Conservation (phyloP, 1,284 basidiomycete species). For the Ceratobasidium sp. region DNA sequence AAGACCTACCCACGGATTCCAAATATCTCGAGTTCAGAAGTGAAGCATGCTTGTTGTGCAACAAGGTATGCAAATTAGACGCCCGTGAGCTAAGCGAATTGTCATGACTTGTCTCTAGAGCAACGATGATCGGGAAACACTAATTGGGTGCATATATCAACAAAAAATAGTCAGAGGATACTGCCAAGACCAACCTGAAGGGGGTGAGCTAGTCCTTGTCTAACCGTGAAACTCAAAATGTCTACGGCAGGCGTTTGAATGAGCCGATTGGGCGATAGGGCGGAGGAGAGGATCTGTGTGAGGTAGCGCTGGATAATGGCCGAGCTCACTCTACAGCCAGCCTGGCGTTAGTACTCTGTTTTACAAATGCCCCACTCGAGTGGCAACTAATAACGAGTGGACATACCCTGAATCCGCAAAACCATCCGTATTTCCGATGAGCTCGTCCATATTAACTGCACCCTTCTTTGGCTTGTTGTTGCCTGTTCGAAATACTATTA, state of each 20-base stretch:
- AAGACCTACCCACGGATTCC: slow-evolving; percentile 81
- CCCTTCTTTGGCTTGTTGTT: slow-evolving; percentile 56
- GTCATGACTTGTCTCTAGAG: slow-evolving; percentile 86
- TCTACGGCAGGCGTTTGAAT: slow-evolving; percentile 90
- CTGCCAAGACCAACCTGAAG: slow-evolving; percentile 67
- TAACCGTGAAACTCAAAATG: slow-evolving; percentile 90
- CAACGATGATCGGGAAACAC: slow-evolving; percentile 92
- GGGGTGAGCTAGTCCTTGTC: slow-evolving; percentile 95
- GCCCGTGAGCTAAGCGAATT: slow-evolving; percentile 75
- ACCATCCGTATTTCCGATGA: slow-evolving; percentile 93
- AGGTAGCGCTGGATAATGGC: slow-evolving; percentile 94
- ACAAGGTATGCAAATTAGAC: slow-evolving; percentile 78
- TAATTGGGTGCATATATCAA: slow-evolving; percentile 54
- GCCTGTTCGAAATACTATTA: background rate
- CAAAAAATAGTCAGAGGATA: too few species aligned
- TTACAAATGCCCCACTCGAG: background rate
- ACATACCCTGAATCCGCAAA: slow-evolving; percentile 94
- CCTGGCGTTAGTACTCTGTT: background rate
- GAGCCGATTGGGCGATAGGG: slow-evolving; percentile 72
- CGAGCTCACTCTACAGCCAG: slow-evolving; percentile 80
- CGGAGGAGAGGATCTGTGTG: slow-evolving; percentile 80
- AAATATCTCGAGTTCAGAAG: slow-evolving; percentile 87
- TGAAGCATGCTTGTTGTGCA: slow-evolving; percentile 91
- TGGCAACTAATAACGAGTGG: slow-evolving; percentile 25
- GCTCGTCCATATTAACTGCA: slow-evolving; percentile 86